phyloP scores from a whole-genome alignment of 257 asterid species.

The Solanum tarapatanum region DNA sequence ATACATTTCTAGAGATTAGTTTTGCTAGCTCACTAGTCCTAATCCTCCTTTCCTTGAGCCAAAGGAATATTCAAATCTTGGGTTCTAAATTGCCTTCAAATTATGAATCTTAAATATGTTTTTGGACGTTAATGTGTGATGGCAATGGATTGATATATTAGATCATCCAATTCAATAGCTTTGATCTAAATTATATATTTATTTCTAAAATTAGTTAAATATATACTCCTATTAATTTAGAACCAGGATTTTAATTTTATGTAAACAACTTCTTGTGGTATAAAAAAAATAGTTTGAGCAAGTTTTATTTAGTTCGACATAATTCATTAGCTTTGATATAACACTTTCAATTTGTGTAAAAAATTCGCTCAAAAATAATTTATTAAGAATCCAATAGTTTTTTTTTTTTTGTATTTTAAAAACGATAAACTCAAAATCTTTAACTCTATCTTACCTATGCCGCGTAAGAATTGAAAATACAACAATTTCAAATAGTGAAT shows the following conservation, averaged over 20 bases:
- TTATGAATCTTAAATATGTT: background rate
- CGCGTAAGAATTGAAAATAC: background rate
- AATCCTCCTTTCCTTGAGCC: background rate
- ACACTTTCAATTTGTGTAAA: background rate
- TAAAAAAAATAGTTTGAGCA: background rate
- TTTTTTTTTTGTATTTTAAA: no score
- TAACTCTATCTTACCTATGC: no score
- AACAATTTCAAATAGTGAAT: background rate
- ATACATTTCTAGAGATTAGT: background rate
- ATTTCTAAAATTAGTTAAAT: background rate
- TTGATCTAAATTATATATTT: background rate
- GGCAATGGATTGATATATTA: background rate
- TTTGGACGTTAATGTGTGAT: background rate
- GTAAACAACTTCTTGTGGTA: no score
- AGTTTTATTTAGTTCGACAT: background rate
- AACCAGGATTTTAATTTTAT: background rate
- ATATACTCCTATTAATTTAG: background rate
- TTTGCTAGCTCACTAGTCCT: background rate
- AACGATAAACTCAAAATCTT: no score
- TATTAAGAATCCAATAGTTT: no score
- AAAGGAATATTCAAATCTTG: background rate
- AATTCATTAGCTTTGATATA: background rate
- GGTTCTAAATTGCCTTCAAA: background rate
- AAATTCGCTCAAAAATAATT: background rate
- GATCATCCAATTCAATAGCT: background rate